Conservation (phyloP, 2,329 filamentous ascomycete species). For the Aspergillus arachidicola region DNA sequence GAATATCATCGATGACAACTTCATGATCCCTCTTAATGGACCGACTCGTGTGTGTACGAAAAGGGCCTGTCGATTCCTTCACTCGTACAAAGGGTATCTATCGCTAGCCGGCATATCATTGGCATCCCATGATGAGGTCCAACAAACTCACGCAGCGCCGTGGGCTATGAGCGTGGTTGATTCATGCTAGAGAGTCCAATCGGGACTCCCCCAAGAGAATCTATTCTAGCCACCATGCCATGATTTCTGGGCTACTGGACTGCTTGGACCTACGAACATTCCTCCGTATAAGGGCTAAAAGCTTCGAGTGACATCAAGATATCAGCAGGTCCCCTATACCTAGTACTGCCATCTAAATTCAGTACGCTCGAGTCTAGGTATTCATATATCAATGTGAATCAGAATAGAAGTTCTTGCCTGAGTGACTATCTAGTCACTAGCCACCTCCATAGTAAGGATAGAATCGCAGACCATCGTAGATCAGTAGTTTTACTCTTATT, state of each 20-base stretch:
- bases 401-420: background rate
- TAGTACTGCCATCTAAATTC: background rate
- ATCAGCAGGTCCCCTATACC: background rate
- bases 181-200: background rate
- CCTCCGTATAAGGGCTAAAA: background rate
- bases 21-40: background rate
- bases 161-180: background rate
- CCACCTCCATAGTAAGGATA: background rate
- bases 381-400: background rate
- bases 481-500: background rate
- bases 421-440: background rate
- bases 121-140: background rate
- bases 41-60: background rate
- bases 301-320: no score
- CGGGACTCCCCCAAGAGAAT: background rate
- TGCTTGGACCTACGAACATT: background rate
- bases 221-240: background rate
- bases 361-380: background rate
- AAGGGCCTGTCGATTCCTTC: background rate
- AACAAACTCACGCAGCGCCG: background rate
- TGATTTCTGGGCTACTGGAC: background rate
- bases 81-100: background rate
- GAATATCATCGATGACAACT: conserved; percentile 16
- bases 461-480: background rate
- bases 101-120: background rate